Evolutionary conservation across 202 grass and related monocot genomes (phyloP).

Genomic region (Zizania palustris): DNA sequence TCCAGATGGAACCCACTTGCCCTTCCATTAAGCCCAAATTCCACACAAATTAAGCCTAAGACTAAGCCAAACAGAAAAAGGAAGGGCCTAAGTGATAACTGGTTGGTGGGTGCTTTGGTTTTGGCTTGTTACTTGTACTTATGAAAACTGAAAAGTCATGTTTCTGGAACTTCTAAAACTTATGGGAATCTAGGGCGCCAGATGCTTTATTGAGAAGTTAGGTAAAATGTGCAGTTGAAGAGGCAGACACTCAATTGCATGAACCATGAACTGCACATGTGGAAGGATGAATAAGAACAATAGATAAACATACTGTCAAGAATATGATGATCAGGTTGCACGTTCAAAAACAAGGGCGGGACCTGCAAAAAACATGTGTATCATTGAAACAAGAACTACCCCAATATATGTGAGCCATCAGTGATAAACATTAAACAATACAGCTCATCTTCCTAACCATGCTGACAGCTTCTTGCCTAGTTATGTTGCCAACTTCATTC

Average conservation of each 20-base stretch:
- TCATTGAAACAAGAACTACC: conserved; percentile 14
- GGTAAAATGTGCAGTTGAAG: neutral
- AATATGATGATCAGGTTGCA: conserved; percentile 85
- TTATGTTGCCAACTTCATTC: conserved; percentile 99
- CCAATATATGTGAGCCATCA: conserved; percentile 18
- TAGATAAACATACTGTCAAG: conserved; percentile 80
- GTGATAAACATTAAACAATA: conserved; percentile 20
- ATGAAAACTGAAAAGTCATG: neutral
- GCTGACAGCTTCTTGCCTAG: conserved; percentile 99
- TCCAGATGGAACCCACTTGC: conserved; percentile 6
- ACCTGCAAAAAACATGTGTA: conserved; percentile 61
- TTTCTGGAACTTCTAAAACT: conserved; percentile 1
- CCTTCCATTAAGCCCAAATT: conserved; percentile 4
- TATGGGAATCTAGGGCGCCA: neutral
- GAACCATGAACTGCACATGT: conserved; percentile 5
- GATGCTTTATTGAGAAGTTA: neutral
- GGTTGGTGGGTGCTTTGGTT: neutral
- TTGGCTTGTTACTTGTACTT: neutral
- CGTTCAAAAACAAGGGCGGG: conserved; percentile 92
- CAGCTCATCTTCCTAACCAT: conserved; percentile 46
- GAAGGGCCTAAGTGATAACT: neutral
- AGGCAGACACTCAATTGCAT: neutral
- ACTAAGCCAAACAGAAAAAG: conserved; percentile 20
- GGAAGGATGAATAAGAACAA: conserved; percentile 21
- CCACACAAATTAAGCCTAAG: conserved; percentile 4